Evolutionary conservation across 257 asterid genomes (phyloP), one percentile per base, ranked within the genome.

Genomic region (Solanum habrochaites): DNA sequence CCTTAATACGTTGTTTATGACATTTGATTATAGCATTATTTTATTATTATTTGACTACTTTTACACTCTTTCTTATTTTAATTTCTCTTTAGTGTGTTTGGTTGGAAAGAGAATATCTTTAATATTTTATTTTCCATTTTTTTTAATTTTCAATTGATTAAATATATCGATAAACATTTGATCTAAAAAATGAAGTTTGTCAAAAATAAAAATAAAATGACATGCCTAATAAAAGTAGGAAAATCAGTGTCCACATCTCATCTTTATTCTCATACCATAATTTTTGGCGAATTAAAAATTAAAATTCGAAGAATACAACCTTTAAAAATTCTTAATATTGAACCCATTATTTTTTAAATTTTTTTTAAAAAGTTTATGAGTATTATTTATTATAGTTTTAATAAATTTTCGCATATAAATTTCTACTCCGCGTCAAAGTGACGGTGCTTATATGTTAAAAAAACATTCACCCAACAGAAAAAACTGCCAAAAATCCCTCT

Each of bases 401-500:
- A 64, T 64, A 64, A 64, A 11, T 8, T 52, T 60, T 2, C 0
- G 11, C 12, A 58, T 4, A 5, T 56, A 56, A 56, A 56, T 23
- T 60, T 60, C 12, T 62, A 31, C 1, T 62, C 29, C 8, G 15
- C 32, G 7, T 62, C 67, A 20, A 20, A 15, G 60, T 49, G 2
- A 58, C 8, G 64, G 64, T 7, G 64, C 64, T 0, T 56, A 56
- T 56, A 56, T 20, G 11, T 56, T 20, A 21, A 58, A 32, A 32
- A 18, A 20, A 25, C 37, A 14, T 14, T 32, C n/a, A 90, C 71
- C 80, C 85, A 94, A 94, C 93, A 97, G 91, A 89, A 83, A 90
- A 89, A 94, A 91, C 95, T 91, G 96, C 98, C 99, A 91, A 90
- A 37, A 83, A 86, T 96, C 91, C 89, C 98, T 93, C 97, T 66